Conservation (phyloP, 1,284 basidiomycete genomes). For the Rhodotorula sp. region DNA sequence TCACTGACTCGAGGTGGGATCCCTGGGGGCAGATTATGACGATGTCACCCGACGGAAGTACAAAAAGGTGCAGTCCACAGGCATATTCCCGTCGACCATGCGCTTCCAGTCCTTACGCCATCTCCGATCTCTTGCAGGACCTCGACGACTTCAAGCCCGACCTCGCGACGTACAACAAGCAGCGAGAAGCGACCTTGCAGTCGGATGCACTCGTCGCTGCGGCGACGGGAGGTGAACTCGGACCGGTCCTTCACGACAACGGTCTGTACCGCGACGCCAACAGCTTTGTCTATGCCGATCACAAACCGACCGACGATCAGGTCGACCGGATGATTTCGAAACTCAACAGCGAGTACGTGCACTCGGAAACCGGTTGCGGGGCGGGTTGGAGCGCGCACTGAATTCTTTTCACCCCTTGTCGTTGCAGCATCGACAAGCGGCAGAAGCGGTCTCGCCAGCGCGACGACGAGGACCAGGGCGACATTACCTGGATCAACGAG, state of each 20-base stretch:
- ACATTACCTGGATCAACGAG: constrained; percentile 99
- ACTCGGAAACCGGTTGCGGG: no score
- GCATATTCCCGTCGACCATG: background rate
- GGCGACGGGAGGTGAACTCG: constrained; percentile 54
- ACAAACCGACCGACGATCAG: constrained; percentile 88
- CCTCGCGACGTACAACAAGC: constrained; percentile 73
- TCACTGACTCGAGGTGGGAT: background rate
- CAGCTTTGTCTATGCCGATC: constrained; percentile 76
- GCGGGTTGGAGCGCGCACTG: no score
- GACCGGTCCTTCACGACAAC: constrained; percentile 1
- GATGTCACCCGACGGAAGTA: constrained; percentile 84
- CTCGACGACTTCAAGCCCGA: constrained; percentile 83
- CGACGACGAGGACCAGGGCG: constrained; percentile 83
- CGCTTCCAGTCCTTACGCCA: background rate
- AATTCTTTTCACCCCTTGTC: background rate
- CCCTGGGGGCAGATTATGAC: constrained; percentile 66
- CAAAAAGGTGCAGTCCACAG: constrained; percentile 56
- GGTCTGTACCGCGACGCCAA: constrained; percentile 86
- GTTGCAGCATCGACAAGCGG: constrained; percentile 73
- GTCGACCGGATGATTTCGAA: constrained; percentile 88
- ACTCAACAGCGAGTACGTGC: constrained; percentile 85
- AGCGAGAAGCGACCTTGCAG: constrained; percentile 63
- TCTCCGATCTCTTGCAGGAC: constrained; percentile 55
- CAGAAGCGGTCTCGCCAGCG: constrained; percentile 82
- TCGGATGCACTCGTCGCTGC: constrained; percentile 11